phyloP scores from a whole-genome alignment of 441 rosid genomes.

The Adansonia rubrostipa region DNA sequence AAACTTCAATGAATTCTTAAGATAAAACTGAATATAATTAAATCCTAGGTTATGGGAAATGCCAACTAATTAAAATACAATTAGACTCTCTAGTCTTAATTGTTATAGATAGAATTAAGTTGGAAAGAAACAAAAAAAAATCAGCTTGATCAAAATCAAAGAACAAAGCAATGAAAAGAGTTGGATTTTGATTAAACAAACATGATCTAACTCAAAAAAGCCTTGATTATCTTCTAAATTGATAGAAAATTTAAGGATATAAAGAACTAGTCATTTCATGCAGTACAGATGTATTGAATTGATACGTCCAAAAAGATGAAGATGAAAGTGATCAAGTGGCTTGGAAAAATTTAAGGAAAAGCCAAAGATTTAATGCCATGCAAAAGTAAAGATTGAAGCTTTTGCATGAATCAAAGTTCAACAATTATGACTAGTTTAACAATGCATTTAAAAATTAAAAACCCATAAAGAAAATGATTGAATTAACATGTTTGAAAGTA shows the following conservation, averaged over 20 bases:
- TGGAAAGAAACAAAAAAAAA: not conserved
- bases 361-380: not conserved
- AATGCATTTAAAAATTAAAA: not conserved
- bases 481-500: not conserved
- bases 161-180: not conserved
- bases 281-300: too few relatives aligned
- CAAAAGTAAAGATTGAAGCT: not conserved
- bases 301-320: not conserved
- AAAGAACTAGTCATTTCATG: not conserved
- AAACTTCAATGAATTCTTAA: not conserved
- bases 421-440: not conserved
- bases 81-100: too few relatives aligned
- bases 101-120: not conserved
- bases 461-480: not conserved
- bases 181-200: not conserved
- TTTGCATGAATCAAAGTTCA: constrained; percentile 5
- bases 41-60: not conserved
- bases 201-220: not conserved
- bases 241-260: not conserved
- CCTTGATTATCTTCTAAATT: constrained; percentile 4
- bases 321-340: not conserved
- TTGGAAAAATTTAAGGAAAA: not conserved
- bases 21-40: not conserved
- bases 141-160: not conserved
- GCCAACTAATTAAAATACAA: not conserved